These are phyloP conservation scores for Zarea fungicola DNA, from an alignment of 2,329 filamentous ascomycete genomes.

Conservation along the genomic window DNA sequence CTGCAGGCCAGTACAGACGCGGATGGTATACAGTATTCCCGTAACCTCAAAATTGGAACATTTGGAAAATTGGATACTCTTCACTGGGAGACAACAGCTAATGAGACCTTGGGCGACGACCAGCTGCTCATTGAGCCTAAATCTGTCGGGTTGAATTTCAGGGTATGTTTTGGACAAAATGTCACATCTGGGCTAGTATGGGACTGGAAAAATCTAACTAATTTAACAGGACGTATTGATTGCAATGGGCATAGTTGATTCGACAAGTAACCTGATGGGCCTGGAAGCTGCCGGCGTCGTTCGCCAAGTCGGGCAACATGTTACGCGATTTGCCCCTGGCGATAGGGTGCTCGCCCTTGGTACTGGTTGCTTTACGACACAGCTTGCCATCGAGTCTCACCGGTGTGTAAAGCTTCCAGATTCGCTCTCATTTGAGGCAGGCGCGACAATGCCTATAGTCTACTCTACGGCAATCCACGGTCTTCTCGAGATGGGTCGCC, in stretches of 20 bases:
- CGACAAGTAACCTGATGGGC: slow-evolving; percentile 19
- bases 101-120: slow-evolving; percentile 14
- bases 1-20: no score
- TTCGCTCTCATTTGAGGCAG: slow-evolving; percentile 29
- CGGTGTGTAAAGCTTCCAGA: slow-evolving; percentile 30
- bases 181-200: slow-evolving; percentile 9
- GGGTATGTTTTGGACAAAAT: slow-evolving; percentile 12
- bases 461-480: slow-evolving; percentile 26
- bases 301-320: slow-evolving; percentile 23
- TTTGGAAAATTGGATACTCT: no score
- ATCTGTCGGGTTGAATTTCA: slow-evolving; percentile 31
- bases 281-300: slow-evolving; percentile 28
- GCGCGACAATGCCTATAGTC: slow-evolving; percentile 30
- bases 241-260: slow-evolving; percentile 26
- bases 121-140: slow-evolving; percentile 31
- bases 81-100: no score
- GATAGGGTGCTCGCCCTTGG: slow-evolving; percentile 26
- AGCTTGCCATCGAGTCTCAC: slow-evolving; percentile 20
- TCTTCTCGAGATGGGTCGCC: background rate
- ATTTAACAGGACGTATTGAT: slow-evolving; percentile 31
- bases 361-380: slow-evolving; percentile 23
- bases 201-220: background rate
- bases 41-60: no score
- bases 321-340: slow-evolving; percentile 27
- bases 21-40: no score